phyloP scores from a whole-genome alignment of 306 rosid species.

The Cicer bijugum region DNA sequence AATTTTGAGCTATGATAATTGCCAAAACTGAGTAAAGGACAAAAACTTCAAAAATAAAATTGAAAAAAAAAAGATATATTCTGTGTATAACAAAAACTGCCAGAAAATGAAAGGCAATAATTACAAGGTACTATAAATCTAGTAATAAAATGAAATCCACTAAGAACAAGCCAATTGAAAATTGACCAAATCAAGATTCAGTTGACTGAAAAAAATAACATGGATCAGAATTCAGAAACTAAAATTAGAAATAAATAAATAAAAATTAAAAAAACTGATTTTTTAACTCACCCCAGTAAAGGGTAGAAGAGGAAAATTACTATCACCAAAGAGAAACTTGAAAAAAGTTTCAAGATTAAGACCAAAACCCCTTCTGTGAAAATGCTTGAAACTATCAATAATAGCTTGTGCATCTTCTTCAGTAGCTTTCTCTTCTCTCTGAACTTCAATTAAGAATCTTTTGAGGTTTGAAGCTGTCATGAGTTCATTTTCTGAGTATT shows the following conservation, averaged over 20 bases:
- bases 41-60: background rate
- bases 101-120: background rate
- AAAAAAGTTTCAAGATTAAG: constrained; percentile 81
- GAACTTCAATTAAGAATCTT: constrained; percentile 67
- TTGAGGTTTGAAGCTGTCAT: constrained; percentile 67
- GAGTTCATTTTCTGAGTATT: constrained; percentile 75
- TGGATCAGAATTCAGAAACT: constrained; percentile 6
- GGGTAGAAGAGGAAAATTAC: constrained; percentile 59
- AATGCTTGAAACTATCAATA: constrained; percentile 70
- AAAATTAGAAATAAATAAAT: background rate
- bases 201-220: constrained; percentile 12
- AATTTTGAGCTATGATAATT: background rate
- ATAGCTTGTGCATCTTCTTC: constrained; percentile 65
- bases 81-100: background rate
- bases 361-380: constrained; percentile 63
- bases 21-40: constrained; percentile 11
- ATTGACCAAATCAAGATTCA: constrained; percentile 35
- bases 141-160: background rate
- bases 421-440: constrained; percentile 63
- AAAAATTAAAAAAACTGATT: background rate
- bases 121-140: background rate
- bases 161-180: constrained; percentile 21
- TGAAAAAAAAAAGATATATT: background rate
- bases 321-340: constrained; percentile 71
- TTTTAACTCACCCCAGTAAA: constrained; percentile 53